These are phyloP conservation scores for Phyllosticta capitalensis DNA, from an alignment of 2,329 filamentous ascomycete species.

Conservation along the genomic window DNA sequence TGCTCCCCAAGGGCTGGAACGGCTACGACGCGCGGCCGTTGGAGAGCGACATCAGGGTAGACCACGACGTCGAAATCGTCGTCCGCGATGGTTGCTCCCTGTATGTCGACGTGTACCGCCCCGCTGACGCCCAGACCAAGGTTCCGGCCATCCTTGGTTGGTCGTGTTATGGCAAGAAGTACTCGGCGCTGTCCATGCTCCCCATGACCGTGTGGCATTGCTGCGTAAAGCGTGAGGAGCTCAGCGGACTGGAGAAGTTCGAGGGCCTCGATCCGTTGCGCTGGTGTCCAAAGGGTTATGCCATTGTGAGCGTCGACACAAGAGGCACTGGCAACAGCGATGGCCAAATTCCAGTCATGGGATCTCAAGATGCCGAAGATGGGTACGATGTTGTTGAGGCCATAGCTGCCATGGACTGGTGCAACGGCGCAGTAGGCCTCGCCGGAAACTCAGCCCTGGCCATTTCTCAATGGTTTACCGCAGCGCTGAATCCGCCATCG, in stretches of 20 bases:
- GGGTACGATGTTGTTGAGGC: constrained; percentile 38
- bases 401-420: constrained; percentile 35
- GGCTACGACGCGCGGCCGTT: constrained; percentile 27
- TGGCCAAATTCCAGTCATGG: constrained; percentile 30
- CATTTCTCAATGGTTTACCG: constrained; percentile 36
- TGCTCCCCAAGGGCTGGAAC: constrained; percentile 30
- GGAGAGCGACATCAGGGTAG: constrained; percentile 32
- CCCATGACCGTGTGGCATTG: constrained; percentile 31
- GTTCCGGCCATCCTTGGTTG: constrained; percentile 37
- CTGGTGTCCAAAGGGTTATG: constrained; percentile 26
- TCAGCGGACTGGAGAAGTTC: constrained; percentile 32
- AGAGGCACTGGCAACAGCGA: constrained; percentile 25
- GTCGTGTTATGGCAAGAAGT: constrained; percentile 39
- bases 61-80: constrained; percentile 37
- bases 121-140: constrained; percentile 22
- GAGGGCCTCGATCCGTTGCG: constrained; percentile 34
- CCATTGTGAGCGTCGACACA: constrained; percentile 25
- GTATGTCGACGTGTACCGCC: constrained; percentile 38
- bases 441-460: constrained; percentile 38
- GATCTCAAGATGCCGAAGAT: constrained; percentile 37
- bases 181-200: constrained; percentile 30
- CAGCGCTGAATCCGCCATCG: constrained; percentile 32
- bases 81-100: constrained; percentile 35
- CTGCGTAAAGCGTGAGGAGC: constrained; percentile 22
- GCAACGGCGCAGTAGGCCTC: constrained; percentile 38